Base-by-base conservation (phyloP, 2,329 filamentous ascomycete species). In the Penicillium sp. region DNA sequence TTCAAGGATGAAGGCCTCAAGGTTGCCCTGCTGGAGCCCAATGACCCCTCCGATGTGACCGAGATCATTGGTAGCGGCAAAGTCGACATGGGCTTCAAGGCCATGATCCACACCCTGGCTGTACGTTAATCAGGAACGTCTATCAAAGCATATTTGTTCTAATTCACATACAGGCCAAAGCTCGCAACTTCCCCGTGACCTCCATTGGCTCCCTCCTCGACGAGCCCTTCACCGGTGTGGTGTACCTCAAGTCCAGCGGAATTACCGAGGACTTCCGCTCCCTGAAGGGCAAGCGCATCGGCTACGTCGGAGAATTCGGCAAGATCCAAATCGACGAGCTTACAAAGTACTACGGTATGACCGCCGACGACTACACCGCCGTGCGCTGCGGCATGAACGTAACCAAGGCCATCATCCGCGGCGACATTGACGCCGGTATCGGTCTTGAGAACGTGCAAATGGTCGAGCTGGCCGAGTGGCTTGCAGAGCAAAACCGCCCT, bases 271-370 rank as follows among this genome's bases (percentile, higher is more conserved):
- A 91, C 78, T 91, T 92, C 78, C 83, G 81, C 70, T 87, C 87
- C 42, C 83, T 92, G 65, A 88, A 87, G 75, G 89, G 88, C 65
- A 91, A 90, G 78, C 84, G 83, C 24, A 91, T 91, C 71, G 89
- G 89, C 71, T 91, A 91, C 65, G 89, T 91, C 55, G 89, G 89
- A 66, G 89, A 91, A 72, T 91, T 91, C 62, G 89, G 89, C 75
- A 92, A 86, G 83, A 91, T 91, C 71, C 89, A 91, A 77, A 91
- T 92, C 64, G 90, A 92, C 71, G 90, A 92, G 71, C 83, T 92
- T 60, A 91, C 89, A 49, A 86, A 86, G 46, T 84, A 91, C 81
- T 91, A 91, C 71, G 88, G 87, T 70, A 90, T 91, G 85, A 81
- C 83, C 1, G 84, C 88, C 0, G 75, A 79, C 6, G 88, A 91